Base-by-base conservation (phyloP, 139 green algal species). In the Edaphochlamys debaryana region DNA sequence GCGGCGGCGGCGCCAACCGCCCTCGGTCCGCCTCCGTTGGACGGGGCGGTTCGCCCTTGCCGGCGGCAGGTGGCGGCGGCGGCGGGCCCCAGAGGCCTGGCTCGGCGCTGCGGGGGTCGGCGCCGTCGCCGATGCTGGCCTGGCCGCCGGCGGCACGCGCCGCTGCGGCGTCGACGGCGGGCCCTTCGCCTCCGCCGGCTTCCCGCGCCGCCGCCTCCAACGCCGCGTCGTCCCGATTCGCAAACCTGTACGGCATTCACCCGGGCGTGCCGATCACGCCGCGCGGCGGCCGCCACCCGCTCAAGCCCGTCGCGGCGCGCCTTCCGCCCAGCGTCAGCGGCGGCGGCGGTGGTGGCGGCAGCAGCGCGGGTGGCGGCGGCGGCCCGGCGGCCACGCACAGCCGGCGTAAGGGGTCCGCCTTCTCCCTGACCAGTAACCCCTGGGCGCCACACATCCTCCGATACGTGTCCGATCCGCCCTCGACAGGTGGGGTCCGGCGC, bases 371-470 rank as follows among this genome's bases (percentile, higher is more conserved):
- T 11, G 22, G 25, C 48, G 48, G 70, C 20, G 17, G 70, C 19
- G 1, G n/a, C n/a, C n/a, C n/a, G n/a, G n/a, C n/a, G n/a, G n/a
- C n/a, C n/a, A n/a, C n/a, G n/a, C n/a, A n/a, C n/a, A n/a, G n/a
- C n/a, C n/a, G n/a, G n/a, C n/a, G n/a, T n/a, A n/a, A n/a, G n/a
- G n/a, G 7, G 11, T 81, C 74, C 0, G 42, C 58, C 1, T 73
- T 82, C 70, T 32, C 76, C 7, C 42, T 82, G 22, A 50, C 42
- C 4, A 63, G 62, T 23, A 82, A 83, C 36, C 62, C 77, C 7
- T 90, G 86, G 86, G 11, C 79, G 30, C 86, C 86, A 1, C 81
- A 88, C 54, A 86, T 90, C 36, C 77, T 87, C 8, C 32, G 45
- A 0, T 90, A 62, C 77, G 40, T 88, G 7, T 6, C 23, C 25